phyloP scores from a whole-genome alignment of 2,329 filamentous ascomycete genomes.

The Chaetomiaceae sp. region DNA sequence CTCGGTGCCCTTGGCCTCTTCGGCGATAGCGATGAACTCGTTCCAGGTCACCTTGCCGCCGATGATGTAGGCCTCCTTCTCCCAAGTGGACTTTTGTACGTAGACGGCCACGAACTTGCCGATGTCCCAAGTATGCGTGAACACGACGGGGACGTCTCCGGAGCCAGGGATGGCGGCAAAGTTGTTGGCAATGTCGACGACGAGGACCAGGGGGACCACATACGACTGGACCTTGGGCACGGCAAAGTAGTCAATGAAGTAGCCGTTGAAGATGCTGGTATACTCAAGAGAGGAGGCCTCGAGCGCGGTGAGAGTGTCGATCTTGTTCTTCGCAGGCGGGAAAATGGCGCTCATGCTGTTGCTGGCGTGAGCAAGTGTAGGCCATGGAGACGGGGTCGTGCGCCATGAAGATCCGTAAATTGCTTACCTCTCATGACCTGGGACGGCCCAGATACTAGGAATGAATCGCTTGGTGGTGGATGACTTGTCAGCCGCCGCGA shows the following conservation, averaged over 20 bases:
- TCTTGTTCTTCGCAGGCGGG: slow-evolving; percentile 5
- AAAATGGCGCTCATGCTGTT: too few species aligned
- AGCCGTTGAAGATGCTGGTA: slow-evolving; percentile 37
- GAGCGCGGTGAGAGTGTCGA: slow-evolving; percentile 18
- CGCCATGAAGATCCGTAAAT: too few species aligned
- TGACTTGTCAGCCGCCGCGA: slow-evolving; percentile 39
- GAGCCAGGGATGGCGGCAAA: slow-evolving; percentile 45
- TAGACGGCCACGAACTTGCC: slow-evolving; percentile 40
- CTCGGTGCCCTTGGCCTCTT: slow-evolving; percentile 36
- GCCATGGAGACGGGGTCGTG: too few species aligned
- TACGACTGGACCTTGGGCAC: slow-evolving; percentile 35
- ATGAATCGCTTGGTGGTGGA: slow-evolving; percentile 37
- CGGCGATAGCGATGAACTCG: slow-evolving; percentile 38
- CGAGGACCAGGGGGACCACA: slow-evolving; percentile 36
- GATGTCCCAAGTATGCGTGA: slow-evolving; percentile 47
- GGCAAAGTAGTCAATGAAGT: slow-evolving; percentile 44
- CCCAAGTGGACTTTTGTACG: slow-evolving; percentile 42
- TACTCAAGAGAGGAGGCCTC: slow-evolving; percentile 33
- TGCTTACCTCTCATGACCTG: slow-evolving; percentile 31
- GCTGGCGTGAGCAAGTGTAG: too few species aligned
- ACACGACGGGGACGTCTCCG: slow-evolving; percentile 39
- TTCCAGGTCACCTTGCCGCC: slow-evolving; percentile 42
- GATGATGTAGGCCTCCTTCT: slow-evolving; percentile 32
- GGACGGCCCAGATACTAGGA: slow-evolving; percentile 38
- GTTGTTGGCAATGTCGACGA: slow-evolving; percentile 40